Evolutionary conservation across 169 alveolate genomes (phyloP), one percentile per base, ranked within the genome.

Genomic region (Cryptosporidium sp.): DNA sequence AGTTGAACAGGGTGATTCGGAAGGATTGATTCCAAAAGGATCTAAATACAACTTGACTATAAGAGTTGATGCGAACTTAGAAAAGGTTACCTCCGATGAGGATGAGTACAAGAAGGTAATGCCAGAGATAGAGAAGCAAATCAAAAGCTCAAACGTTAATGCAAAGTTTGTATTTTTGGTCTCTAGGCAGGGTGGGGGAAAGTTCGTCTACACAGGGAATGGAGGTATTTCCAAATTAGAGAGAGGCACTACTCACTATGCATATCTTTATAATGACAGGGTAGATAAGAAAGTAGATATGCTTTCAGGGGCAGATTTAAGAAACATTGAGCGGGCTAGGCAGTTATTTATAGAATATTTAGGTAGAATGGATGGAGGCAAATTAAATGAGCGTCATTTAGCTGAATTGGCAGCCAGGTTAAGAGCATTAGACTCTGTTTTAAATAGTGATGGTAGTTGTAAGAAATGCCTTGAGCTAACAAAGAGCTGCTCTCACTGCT

Each of bases 241-340:
- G 35, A 37, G 45, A 8, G 67, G 67, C 21, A 26, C 75, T 26
- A 39, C 35, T 62, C 65, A 80, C 65, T 80, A 80, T 80, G 89
- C 89, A 43, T 61, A 61, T 41, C 70, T 80, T 31, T 80, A 62
- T 35, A 80, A 61, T 62, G 67, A 21, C 33, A 45, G 9, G 26
- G 33, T 10, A 18, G 41, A n/a, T 14, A 31, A 43, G 1, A 50
- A 80, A 7, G 51, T 43, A 41, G 80, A 80, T 62, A 23, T 45
- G 35, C 74, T 62, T 23, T 80, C 89, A n/a, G 35, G 89, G 10
- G n/a, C 89, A 80, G 89, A 80, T 61, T 65, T 80, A 29, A 59
- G 89, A 41, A 35, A 7, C 33, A 80, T 80, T 23, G 89, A 80
- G 62, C 21, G 37, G n/a, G 89, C 75, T 18, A 59, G 89, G 35